Conservation (phyloP, 805 yeast genomes). For the Metschnikowia peoriensis region DNA sequence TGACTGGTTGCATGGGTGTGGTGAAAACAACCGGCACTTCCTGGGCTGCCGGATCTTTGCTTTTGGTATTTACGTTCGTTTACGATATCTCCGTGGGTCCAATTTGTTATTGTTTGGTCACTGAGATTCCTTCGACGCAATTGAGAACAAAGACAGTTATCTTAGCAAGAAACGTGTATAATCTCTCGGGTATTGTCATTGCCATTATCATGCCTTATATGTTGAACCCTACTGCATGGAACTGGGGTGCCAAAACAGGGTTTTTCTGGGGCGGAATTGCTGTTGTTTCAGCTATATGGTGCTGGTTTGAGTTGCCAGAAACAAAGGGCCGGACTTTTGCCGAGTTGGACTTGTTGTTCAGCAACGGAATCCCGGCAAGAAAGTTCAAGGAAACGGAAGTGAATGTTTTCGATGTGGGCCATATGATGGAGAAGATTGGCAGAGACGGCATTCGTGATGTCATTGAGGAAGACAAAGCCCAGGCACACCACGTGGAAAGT, state of each 20-base stretch:
- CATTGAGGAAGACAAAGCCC: slow-evolving; percentile 22
- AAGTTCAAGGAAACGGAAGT: slow-evolving; percentile 41
- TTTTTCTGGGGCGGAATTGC: slow-evolving; percentile 43
- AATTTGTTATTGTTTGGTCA: slow-evolving; percentile 38
- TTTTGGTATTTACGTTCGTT: slow-evolving; percentile 43
- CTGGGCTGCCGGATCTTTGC: slow-evolving; percentile 49
- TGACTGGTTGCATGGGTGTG: slow-evolving; percentile 44
- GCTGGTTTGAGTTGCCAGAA: slow-evolving; percentile 56
- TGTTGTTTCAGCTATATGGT: slow-evolving; percentile 38
- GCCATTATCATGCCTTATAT: slow-evolving; percentile 38
- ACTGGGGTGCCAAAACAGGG: slow-evolving; percentile 46
- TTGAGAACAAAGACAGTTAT: slow-evolving; percentile 38
- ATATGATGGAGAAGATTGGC: slow-evolving; percentile 36
- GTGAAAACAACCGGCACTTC: slow-evolving; percentile 23
- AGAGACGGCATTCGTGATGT: slow-evolving; percentile 32
- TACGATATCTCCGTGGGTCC: slow-evolving; percentile 29
- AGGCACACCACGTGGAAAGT: slow-evolving; percentile 15
- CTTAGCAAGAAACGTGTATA: slow-evolving; percentile 39
- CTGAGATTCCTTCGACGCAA: slow-evolving; percentile 36
- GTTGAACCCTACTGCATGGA: slow-evolving; percentile 46
- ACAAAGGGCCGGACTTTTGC: slow-evolving; percentile 57
- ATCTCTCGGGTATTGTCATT: slow-evolving; percentile 32
- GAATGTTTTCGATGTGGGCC: slow-evolving; percentile 39
- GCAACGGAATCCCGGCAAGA: slow-evolving; percentile 39
- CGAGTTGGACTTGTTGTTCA: slow-evolving; percentile 58